Base-by-base conservation (phyloP, 148 eudicot species). In the Fallopia convolvulus region DNA sequence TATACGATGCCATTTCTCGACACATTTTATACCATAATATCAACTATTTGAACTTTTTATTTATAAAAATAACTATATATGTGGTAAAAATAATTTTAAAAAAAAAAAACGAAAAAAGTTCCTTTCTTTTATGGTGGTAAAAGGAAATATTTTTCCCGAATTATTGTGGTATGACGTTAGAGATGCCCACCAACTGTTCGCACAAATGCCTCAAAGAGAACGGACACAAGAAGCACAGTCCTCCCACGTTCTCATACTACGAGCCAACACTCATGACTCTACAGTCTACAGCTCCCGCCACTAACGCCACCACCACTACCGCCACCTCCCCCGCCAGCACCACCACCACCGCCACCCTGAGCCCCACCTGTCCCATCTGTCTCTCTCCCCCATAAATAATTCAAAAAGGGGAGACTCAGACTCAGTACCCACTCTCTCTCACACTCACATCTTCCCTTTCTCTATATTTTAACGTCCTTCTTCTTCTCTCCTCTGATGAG, bases 151-250 rank as follows among this genome's bases (percentile, higher is more conserved):
- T 26, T 26, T 26, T 26, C 30, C 30, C 17, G 70, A 63, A 63
- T 63, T 26, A 63, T 63, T 63, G 70, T 63, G 30, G 70, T 26
- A 63, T 63, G 70, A 63, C 70, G 70, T 11, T 26, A 63, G 39
- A 26, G 70, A 78, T 87, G 84, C 86, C 80, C 84, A 87, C 85
- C 83, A 81, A 76, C 63, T 84, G 82, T 77, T 86, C 77, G 82
- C 75, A 76, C 23, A 82, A 84, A 84, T 87, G 85, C 88, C 81
- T 79, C 85, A 78, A 72, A 61, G 72, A 76, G 72, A 68, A 36
- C 44, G 46, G 8, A 68, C 72, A 68, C 14, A 68, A 77, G 76
- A 49, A 13, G 77, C 84, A 36, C 23, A 78, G 80, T 75, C 21
- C 11, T 44, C 46, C 72, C 72, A 36, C 41, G 39, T 30, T 30